Evolutionary conservation across 495 filamentous ascomycete species (phyloP).

Genomic region (Tricharina praecox): DNA sequence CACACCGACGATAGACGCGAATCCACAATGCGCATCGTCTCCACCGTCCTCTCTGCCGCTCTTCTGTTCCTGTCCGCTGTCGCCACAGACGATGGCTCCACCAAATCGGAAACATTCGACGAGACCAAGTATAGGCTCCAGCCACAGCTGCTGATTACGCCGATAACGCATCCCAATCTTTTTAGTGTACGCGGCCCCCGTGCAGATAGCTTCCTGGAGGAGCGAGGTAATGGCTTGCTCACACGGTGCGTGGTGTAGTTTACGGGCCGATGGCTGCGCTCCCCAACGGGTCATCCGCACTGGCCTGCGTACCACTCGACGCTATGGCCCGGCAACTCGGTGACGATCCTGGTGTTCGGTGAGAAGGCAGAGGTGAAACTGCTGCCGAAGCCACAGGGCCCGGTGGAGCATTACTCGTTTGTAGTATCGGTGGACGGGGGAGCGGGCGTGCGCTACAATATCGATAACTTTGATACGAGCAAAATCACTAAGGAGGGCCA

Average conservation of each 20-base stretch:
- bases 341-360: conserved; percentile 18
- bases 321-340: conserved; percentile 19
- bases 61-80: too few species aligned
- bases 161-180: conserved; percentile 16
- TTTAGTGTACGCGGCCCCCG: conserved; percentile 11
- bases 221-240: too few species aligned
- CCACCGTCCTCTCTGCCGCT: too few species aligned
- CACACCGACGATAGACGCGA: too few species aligned
- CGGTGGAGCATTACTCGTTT: conserved; percentile 18
- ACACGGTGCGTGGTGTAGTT: conserved; percentile 9
- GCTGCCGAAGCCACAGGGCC: conserved; percentile 12
- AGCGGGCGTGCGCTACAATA: conserved; percentile 14
- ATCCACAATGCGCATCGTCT: too few species aligned
- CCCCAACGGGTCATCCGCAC: conserved; percentile 14
- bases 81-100: too few species aligned
- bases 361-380: conserved; percentile 10
- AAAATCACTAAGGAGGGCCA: not conserved
- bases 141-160: conserved; percentile 11
- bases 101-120: too few species aligned
- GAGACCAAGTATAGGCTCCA: conserved; percentile 15
- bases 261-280: conserved; percentile 21
- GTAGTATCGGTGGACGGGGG: conserved; percentile 17
- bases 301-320: conserved; percentile 14
- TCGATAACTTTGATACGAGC: conserved; percentile 14
- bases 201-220: not conserved